Conservation (phyloP, 176 grass and related monocot species). For the Oryza brachyantha region DNA sequence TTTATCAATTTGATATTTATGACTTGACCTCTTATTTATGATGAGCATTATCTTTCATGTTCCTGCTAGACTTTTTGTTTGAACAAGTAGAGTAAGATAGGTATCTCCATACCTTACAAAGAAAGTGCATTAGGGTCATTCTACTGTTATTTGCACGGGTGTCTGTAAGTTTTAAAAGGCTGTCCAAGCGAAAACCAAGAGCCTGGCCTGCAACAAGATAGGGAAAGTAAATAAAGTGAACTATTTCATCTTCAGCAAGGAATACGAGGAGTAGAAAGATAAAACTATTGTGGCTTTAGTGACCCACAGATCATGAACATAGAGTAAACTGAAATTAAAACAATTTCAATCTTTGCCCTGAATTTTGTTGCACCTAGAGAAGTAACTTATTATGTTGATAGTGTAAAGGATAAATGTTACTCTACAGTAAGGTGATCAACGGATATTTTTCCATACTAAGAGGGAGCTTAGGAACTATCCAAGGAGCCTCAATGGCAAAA, state of each 20-base stretch:
- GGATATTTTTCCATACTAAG: constrained; percentile 8
- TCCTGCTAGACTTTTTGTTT: background rate
- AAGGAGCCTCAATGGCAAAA: background rate
- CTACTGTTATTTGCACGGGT: constrained; percentile 77
- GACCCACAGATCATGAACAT: constrained; percentile 1
- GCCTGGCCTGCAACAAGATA: constrained; percentile 61
- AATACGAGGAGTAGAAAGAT: background rate
- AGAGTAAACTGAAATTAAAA: background rate
- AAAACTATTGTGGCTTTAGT: constrained; percentile 11
- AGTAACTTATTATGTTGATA: constrained; percentile 23
- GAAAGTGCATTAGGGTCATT: constrained; percentile 90
- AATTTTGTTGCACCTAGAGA: constrained; percentile 1
- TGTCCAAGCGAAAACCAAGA: constrained; percentile 81
- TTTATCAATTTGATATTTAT: background rate
- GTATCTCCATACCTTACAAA: constrained; percentile 76
- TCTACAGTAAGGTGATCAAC: background rate
- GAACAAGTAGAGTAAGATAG: background rate
- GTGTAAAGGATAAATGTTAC: background rate
- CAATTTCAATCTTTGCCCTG: background rate
- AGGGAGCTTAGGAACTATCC: background rate
- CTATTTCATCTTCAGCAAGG: constrained; percentile 19
- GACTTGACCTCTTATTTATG: no score
- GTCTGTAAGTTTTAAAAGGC: constrained; percentile 85
- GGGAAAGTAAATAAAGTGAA: constrained; percentile 8
- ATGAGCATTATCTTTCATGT: constrained; percentile 8